Base-by-base conservation (phyloP, 2,329 filamentous ascomycete species). In the Hypoxylon sp. region DNA sequence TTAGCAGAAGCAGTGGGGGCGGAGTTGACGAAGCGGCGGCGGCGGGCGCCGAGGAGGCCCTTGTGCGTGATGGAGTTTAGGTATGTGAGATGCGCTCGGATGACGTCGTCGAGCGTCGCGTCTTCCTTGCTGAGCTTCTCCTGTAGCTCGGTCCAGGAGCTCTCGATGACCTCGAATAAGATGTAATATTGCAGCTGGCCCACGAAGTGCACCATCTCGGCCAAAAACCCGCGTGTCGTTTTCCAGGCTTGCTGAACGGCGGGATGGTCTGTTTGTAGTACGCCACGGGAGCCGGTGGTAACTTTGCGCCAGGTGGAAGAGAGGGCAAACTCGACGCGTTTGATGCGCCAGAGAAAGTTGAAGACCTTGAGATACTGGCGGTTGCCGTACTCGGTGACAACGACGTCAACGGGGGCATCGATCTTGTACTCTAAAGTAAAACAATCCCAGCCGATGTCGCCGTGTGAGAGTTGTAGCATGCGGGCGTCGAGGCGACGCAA, bases 381-480 rank as follows among this genome's bases (percentile, higher is more conserved):
- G 72, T 93, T 95, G 50, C 94, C 95, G 89, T 95, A 98, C 46
- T 97, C 94, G 0, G 95, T 98, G 42, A 99, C 94, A 53, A 99
- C 95, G 30, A 99, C 96, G 78, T 99, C 96, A 25, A 98, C 93
- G 0, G 96, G 96, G 1, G 95, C 92, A 78, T 97, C 95, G 73
- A 99, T 96, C 79, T 98, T 98, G 83, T 99, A 99, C 79, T 99
- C 97, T 7, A 99, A 89, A 0, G 96, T 99, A 81, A 99, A 99
- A 78, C 97, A 97, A 78, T 99, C 96, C 96, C 96, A 99, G 55
- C 96, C 96, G 59, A 98, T 98, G 76, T 99, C 96, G 57, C 96
- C 96, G 75, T 98, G 95, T 7, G 92, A 97, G 5, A 98, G 87
- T 81, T 98, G 95, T 44, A 99, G 87, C 95, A 99, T 98, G 69